phyloP scores from a whole-genome alignment of 2,329 filamentous ascomycete species.

The Fusarium armeniacum region DNA sequence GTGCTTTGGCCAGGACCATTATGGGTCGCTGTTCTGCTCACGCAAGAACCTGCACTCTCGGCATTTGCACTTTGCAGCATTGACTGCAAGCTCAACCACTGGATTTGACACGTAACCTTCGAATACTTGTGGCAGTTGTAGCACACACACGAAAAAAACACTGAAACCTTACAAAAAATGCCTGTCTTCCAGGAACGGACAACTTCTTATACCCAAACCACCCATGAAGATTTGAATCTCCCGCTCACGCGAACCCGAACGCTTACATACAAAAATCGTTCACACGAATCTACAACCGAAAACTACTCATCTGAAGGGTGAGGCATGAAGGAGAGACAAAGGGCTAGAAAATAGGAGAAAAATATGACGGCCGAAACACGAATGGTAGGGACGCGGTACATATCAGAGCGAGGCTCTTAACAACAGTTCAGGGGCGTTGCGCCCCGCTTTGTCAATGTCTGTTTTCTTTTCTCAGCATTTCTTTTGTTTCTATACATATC shows the following conservation, averaged over 20 bases:
- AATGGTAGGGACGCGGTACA: constrained; percentile 11
- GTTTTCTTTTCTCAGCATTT: constrained; percentile 35
- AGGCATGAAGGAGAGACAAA: constrained; percentile 15
- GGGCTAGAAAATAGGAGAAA: constrained; percentile 14
- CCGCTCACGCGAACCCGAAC: constrained; percentile 55
- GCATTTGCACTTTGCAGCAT: constrained; percentile 12
- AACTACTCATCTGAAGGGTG: constrained; percentile 15
- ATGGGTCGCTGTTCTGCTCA: constrained; percentile 24
- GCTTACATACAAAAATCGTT: constrained; percentile 41
- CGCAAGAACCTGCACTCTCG: constrained; percentile 11
- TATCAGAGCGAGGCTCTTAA: constrained; percentile 21
- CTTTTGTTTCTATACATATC: constrained; percentile 30
- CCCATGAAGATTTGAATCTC: constrained; percentile 47
- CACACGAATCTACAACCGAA: constrained; percentile 30
- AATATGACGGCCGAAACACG: constrained; percentile 20
- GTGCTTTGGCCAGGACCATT: constrained; percentile 19
- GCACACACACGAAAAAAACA: constrained; percentile 1
- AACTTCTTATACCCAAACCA: constrained; percentile 47
- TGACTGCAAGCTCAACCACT: constrained; percentile 14
- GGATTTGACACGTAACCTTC: background rate
- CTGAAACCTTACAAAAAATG: background rate
- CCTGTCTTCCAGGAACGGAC: constrained; percentile 13
- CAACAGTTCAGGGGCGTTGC: constrained; percentile 34
- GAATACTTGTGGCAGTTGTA: background rate
- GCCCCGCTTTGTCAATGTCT: constrained; percentile 31